phyloP scores from a whole-genome alignment of 805 yeast species.

The Cyberlindnera veronae region DNA sequence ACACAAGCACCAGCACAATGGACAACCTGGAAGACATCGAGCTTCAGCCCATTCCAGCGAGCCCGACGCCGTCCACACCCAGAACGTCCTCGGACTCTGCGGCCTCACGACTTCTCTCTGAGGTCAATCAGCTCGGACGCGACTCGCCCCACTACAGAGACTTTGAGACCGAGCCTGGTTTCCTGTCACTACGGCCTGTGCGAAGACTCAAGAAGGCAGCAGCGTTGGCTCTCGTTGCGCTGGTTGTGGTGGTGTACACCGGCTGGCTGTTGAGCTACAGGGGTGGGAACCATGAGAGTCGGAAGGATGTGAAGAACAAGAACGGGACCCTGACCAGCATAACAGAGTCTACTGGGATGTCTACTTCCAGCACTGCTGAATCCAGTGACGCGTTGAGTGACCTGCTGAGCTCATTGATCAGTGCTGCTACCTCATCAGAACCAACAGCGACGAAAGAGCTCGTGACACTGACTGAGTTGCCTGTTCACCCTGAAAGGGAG shows the following conservation, averaged over 20 bases:
- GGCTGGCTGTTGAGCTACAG: slow-evolving; percentile 16
- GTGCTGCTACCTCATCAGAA: background rate
- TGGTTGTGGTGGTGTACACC: slow-evolving; percentile 10
- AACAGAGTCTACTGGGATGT: background rate
- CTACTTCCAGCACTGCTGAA: background rate
- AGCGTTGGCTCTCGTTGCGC: background rate
- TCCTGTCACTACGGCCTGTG: slow-evolving; percentile 2
- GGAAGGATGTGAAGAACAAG: background rate
- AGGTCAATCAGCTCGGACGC: slow-evolving; percentile 9
- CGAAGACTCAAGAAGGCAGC: slow-evolving; percentile 7
- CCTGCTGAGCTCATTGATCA: slow-evolving; percentile 1
- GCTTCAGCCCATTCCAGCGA: too few relatives aligned
- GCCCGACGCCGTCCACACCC: too few relatives aligned
- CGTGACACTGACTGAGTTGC: slow-evolving; percentile 10
- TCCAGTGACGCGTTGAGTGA: background rate
- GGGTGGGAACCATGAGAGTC: background rate
- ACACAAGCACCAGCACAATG: too few relatives aligned
- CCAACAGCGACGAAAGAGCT: slow-evolving; percentile 6
- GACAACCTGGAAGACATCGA: too few relatives aligned
- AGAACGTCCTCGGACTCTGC: slow-evolving; percentile 12
- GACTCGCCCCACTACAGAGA: slow-evolving; percentile 8
- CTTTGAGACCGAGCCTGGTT: slow-evolving; percentile 5
- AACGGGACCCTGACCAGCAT: background rate
- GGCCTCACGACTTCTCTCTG: slow-evolving; percentile 8
- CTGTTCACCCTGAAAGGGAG: slow-evolving; percentile 12